Evolutionary conservation across 2,329 filamentous ascomycete species (phyloP).

Genomic region (Septoria petroselini): DNA sequence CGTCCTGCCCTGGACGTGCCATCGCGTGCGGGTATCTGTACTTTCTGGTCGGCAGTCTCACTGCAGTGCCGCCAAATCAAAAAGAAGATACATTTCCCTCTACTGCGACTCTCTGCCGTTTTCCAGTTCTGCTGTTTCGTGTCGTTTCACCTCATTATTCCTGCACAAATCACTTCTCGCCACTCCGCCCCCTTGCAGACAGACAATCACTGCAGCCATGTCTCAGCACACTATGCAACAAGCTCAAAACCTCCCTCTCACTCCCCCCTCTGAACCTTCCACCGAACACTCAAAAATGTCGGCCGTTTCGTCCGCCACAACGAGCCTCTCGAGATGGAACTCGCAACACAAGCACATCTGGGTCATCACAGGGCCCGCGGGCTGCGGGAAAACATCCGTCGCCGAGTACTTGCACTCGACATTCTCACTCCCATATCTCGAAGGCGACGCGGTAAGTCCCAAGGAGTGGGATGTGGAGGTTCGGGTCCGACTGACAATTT

Average conservation of each 20-base stretch:
- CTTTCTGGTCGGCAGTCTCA: conserved; percentile 13
- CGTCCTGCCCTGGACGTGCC: conserved; percentile 1
- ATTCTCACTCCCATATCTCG: conserved; percentile 48
- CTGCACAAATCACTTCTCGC: no score
- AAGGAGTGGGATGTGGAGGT: not conserved
- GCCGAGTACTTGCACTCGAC: conserved; percentile 46
- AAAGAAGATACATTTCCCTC: conserved; percentile 5
- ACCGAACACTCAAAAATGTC: conserved; percentile 23
- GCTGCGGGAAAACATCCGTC: conserved; percentile 54
- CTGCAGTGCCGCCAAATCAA: conserved; percentile 9
- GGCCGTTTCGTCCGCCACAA: not conserved
- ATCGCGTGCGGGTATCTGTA: not conserved
- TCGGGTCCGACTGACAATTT: conserved; percentile 9
- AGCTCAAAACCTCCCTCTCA: conserved; percentile 22
- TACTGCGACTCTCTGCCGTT: not conserved
- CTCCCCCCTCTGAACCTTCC: conserved; percentile 26
- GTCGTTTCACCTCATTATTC: no score
- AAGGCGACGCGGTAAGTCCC: conserved; percentile 50
- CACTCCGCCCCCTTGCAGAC: not conserved
- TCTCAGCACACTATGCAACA: conserved; percentile 2
- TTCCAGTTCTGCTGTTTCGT: not conserved
- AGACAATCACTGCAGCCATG: not conserved
- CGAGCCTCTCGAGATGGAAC: conserved; percentile 20
- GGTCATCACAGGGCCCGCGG: conserved; percentile 53
- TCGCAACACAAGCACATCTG: conserved; percentile 48